phyloP scores from a whole-genome alignment of 148 eudicot genomes.

The Amaranthus hypochondriacus region DNA sequence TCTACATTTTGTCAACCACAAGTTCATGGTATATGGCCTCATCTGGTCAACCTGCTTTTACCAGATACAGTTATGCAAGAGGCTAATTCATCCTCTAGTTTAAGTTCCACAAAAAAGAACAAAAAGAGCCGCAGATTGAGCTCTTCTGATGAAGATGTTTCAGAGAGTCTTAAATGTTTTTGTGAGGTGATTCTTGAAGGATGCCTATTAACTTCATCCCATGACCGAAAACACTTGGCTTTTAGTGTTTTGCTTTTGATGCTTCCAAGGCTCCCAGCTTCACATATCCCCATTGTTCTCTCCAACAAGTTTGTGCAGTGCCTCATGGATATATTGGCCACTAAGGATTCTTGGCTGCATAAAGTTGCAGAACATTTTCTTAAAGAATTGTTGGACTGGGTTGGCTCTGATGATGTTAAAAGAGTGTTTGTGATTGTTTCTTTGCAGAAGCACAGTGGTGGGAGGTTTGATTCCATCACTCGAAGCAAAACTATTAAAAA shows the following conservation, averaged over 20 bases:
- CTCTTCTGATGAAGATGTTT: slow-evolving; percentile 73
- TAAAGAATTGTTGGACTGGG: slow-evolving; percentile 64
- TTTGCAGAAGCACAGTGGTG: slow-evolving; percentile 87
- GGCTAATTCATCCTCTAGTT: slow-evolving; percentile 40
- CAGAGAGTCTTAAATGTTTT: slow-evolving; percentile 53
- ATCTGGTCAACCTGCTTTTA: slow-evolving; percentile 53
- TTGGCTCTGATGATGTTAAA: slow-evolving; percentile 58
- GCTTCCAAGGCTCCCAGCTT: slow-evolving; percentile 83
- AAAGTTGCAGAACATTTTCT: slow-evolving; percentile 78
- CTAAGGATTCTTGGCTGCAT: slow-evolving; percentile 79
- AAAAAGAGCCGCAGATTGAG: slow-evolving; percentile 68
- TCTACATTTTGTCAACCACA: slow-evolving; percentile 93
- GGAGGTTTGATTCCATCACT: slow-evolving; percentile 75
- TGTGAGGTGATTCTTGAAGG: slow-evolving; percentile 72
- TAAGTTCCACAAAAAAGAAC: slow-evolving; percentile 58
- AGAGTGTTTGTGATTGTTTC: slow-evolving; percentile 71
- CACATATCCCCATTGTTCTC: slow-evolving; percentile 56
- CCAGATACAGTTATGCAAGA: slow-evolving; percentile 61
- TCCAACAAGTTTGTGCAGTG: slow-evolving; percentile 83
- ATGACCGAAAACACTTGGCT: slow-evolving; percentile 87
- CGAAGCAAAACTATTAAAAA: slow-evolving; percentile 69
- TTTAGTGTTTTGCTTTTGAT: slow-evolving; percentile 73
- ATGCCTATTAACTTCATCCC: slow-evolving; percentile 72
- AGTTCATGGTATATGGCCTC: slow-evolving; percentile 88
- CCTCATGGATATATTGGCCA: slow-evolving; percentile 70